Percentiles rank a stretch among this genome's conserved stretches.
phyloP scores from a whole-genome alignment of 83 land plant genomes.

The Picea engelmannii region DNA sequence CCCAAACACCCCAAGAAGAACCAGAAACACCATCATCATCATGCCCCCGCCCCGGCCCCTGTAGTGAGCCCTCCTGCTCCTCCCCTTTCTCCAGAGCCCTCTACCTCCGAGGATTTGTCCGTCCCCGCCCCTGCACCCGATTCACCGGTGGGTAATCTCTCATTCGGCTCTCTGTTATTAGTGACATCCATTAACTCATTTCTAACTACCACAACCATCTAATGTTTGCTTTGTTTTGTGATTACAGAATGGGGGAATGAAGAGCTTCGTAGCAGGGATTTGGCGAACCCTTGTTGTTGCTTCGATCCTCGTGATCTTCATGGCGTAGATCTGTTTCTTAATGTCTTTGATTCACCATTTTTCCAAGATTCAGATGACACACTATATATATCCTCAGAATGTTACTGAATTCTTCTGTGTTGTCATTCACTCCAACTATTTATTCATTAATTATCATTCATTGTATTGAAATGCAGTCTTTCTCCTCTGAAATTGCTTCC shows the following conservation, averaged over 20 bases:
- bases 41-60: background rate
- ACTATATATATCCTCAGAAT: too few species aligned
- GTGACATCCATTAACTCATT: background rate
- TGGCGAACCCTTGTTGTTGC: background rate
- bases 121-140: background rate
- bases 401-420: too few species aligned
- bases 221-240: background rate
- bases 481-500: too few species aligned
- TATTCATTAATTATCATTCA: too few species aligned
- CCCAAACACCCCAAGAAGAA: background rate
- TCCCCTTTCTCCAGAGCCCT: constrained; percentile 3
- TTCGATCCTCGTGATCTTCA: background rate
- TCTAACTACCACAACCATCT: background rate
- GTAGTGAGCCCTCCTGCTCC: background rate
- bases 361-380: too few species aligned
- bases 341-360: too few species aligned
- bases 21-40: background rate
- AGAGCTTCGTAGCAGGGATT: background rate
- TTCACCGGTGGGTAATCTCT: background rate
- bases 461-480: too few species aligned
- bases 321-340: too few species aligned
- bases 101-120: background rate
- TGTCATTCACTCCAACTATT: too few species aligned
- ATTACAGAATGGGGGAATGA: constrained; percentile 4
- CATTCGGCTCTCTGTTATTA: background rate